Base-by-base conservation (phyloP, 805 yeast genomes). In the Lachancea sp. region DNA sequence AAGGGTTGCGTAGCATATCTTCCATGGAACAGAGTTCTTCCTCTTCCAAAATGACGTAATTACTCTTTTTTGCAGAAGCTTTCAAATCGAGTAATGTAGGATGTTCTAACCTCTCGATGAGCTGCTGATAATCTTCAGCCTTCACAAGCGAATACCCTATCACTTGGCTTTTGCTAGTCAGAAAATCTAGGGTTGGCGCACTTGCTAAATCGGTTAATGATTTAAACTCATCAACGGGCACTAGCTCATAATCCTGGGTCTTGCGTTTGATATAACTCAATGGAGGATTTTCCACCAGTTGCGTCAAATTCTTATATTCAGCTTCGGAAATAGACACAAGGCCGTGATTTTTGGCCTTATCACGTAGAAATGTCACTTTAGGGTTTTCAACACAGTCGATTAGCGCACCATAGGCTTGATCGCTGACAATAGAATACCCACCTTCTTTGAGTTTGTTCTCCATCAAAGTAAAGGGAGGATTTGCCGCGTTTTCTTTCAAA, bases 361-460 rank as follows among this genome's bases (percentile, higher is more conserved):
- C 36, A 18, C 34, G 21, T 8, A 50, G 26, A 12, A 16, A 15
- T n/a, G 22, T 3, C 11, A 53, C 45, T 8, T 63, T 51, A 5
- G 77, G 75, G 8, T 48, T 43, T 4, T 49, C 53, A 11, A 51
- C 17, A 34, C 39, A 38, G 8, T 22, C 21, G 19, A 50, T 45
- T 39, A 47, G 29, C 1, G 13, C n/a, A 12, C 6, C 5, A 30
- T 30, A 30, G 12, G 16, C 23, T 18, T 16, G 15, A 16, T 9
- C 4, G 18, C 8, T 30, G n/a, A 30, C 20, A 17, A 19, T 11
- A 18, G 8, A 11, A 30, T 30, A 30, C 3, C 34, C 34, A 12
- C n/a, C 18, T 13, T 30, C 34, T 18, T 30, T 16, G n/a, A 30
- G 34, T 18, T 17, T 30, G n/a, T 19, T 17, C n/a, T 30, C 22